Base-by-base conservation (phyloP, 2,329 filamentous ascomycete species). In the Teratosphaeria pseudoeucalypti region DNA sequence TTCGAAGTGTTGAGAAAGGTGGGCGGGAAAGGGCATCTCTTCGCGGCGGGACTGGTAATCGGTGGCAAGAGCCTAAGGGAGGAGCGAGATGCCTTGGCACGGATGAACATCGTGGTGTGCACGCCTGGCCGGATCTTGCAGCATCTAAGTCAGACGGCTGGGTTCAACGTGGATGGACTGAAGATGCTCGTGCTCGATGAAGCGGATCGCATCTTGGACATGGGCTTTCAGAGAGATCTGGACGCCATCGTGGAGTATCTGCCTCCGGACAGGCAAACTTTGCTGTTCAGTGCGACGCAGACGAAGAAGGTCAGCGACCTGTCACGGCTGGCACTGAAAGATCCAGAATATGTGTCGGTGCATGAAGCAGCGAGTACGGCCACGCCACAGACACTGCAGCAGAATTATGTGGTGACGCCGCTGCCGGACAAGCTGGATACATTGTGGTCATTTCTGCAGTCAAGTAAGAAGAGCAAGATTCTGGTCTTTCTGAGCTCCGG, bases 71-170 rank as follows among this genome's bases (percentile, higher is more conserved):
- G 83, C 72, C 71, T 96, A 68, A 86, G 89, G 70, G 92, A 96
- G 70, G 87, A 99, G 76, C 85, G 89, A 27, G 89, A 95, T 67
- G 83, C 92, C 37, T 72, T 99, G 61, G 84, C 85, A 2, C 84
- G 90, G 64, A 97, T 99, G 92, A 99, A 97, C 72, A 97, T 99
- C 55, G 77, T 99, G 29, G 90, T 99, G 10, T 95, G 92, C 70
- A 99, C 94, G 1, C 94, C 94, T 0, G 94, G 94, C 1, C 85
- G 94, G 39, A 95, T 99, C 82, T 77, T 97, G 66, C 94, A 99
- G 75, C 94, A 99, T 74, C 79, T 99, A 69, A 92, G 95, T 69
- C 92, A 96, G 77, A 97, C 92, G 0, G 89, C 90, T 0, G 85
- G 87, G 19, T 88, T 99, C 70, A 90, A 92, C 64, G 88, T 92